A percentile compares a stretch with the other conserved stretches of the same genome.
These are phyloP conservation scores for Nakazawaea holstii DNA, from an alignment of 805 yeast species.

Conservation along the genomic window DNA sequence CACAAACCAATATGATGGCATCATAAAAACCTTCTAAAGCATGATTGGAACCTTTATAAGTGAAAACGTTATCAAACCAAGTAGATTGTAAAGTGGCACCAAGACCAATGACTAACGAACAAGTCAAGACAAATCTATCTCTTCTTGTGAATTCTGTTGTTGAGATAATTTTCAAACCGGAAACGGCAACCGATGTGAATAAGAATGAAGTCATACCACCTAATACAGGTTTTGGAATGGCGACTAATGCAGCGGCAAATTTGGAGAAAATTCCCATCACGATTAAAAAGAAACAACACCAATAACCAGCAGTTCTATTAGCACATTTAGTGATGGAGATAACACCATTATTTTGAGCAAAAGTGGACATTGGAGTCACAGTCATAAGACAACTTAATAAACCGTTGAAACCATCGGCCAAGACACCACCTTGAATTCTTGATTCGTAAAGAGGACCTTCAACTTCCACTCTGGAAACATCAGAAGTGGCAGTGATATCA, in stretches of 20 bases:
- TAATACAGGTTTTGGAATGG: slow-evolving; percentile 73
- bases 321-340: slow-evolving; percentile 91
- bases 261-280: slow-evolving; percentile 86
- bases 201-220: slow-evolving; percentile 79
- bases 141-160: slow-evolving; percentile 51
- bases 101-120: slow-evolving; percentile 45
- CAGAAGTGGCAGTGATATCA: slow-evolving; percentile 91
- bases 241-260: slow-evolving; percentile 83
- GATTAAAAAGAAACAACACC: slow-evolving; percentile 57
- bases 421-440: slow-evolving; percentile 87
- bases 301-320: slow-evolving; percentile 60
- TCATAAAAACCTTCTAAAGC: slow-evolving; percentile 42
- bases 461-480: slow-evolving; percentile 80
- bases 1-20: slow-evolving; percentile 51
- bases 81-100: slow-evolving; percentile 41
- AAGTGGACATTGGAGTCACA: slow-evolving; percentile 84
- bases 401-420: slow-evolving; percentile 86
- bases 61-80: slow-evolving; percentile 47
- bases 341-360: slow-evolving; percentile 95
- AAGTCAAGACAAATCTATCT: slow-evolving; percentile 50
- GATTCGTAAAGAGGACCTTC: slow-evolving; percentile 80
- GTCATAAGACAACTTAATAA: slow-evolving; percentile 73
- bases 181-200: slow-evolving; percentile 52
- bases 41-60: slow-evolving; percentile 40
- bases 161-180: slow-evolving; percentile 52